Evolutionary conservation across 768 basidiomycete species (phyloP), one percentile per base, ranked within the genome.

Genomic region (Lactarius pseudohatsudake): DNA sequence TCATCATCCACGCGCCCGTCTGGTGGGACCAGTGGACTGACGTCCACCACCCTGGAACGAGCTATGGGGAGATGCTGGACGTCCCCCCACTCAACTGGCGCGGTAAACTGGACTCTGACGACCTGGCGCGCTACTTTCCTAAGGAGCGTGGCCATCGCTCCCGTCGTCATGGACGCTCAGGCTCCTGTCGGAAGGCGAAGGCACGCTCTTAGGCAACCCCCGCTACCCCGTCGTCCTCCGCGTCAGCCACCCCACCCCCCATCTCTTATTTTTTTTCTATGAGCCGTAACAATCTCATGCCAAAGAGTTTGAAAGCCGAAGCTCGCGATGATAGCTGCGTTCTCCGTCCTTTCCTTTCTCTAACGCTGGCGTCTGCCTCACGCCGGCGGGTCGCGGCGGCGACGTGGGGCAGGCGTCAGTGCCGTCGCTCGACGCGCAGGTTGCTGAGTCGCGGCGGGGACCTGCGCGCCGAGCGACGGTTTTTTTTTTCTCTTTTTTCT

Each of bases 331-430:
- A 32, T 55, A 66, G 66, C 34, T 67, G 41, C 53, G 66, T 64
- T 20, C 1, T 28, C 45, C 11, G 47, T 26, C 61, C 22, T 40
- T 41, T 38, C 20, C n/a, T 53, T 56, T 62, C 30, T 47, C 20
- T 20, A 3, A 40, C 38, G 22, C 61, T 66, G 64, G 38, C 54
- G 64, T 36, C 18, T 55, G 36, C 40, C 62, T 45, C 53, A 56
- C 62, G 66, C n/a, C 32, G 66, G 55, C 61, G 53, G 18, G 57
- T 38, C 61, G 66, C 66, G 66, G 62, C 66, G 66, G 57, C 57
- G 41, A 64, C 61, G 62, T 67, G 62, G 45, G 57, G 57, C 58
- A 54, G 50, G 34, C 32, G 32, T 22, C 62, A 56, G 66, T 36
- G 57, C 62, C 62, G 58, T 55, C 47, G 57, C 50, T 60, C 55